Evolutionary conservation across 768 basidiomycete genomes (phyloP), one percentile per base, ranked within the genome.

Genomic region (Aureoboletus auriporus): DNA sequence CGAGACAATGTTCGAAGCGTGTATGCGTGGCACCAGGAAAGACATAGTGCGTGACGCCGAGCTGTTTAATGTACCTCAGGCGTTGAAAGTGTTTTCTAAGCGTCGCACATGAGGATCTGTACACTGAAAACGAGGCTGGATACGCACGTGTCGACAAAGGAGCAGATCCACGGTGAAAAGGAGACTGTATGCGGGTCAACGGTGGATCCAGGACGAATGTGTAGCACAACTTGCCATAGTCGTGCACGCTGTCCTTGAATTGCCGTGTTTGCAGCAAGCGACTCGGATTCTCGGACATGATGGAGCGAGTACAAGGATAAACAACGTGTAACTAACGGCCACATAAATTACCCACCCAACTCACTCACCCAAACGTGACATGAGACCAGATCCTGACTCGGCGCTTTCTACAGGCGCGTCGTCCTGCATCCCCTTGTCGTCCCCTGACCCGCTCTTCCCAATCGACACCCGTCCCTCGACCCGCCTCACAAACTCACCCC

Each of bases 1-100:
- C 89, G n/a, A 93, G 69, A 52, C 77, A 84, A 59, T 93, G 89
- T 55, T 92, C 89, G 55, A 93, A 91, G 0, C 90, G 78, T 49
- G 82, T 90, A 57, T 92, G 90, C 0, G 84, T 77, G 0, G 86
- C 90, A 2, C 86, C 78, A 0, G 84, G 80, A 79, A 85, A 92
- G 27, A 92, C 85, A 52, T 78, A 80, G 54, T 80, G 83, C 0
- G 85, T 77, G 5, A 84, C 79, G 1, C 90, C 90, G 8, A 93
- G 79, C 59, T 93, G 90, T 53, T 91, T 90, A 57, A 93, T 77
- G 47, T 76, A 66, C 29, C 89, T 75, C 39, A 93, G 71, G 3
- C 90, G 76, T 57, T 93, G 90, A 57, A 92, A 91, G 41, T 88
- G 83, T 47, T 71, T 75, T 8, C 86, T 89, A 58, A 5, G 54